Percentiles rank a stretch among this genome's conserved stretches.
phyloP scores from a whole-genome alignment of 495 filamentous ascomycete species.

The Hypoxylon cercidicola region DNA sequence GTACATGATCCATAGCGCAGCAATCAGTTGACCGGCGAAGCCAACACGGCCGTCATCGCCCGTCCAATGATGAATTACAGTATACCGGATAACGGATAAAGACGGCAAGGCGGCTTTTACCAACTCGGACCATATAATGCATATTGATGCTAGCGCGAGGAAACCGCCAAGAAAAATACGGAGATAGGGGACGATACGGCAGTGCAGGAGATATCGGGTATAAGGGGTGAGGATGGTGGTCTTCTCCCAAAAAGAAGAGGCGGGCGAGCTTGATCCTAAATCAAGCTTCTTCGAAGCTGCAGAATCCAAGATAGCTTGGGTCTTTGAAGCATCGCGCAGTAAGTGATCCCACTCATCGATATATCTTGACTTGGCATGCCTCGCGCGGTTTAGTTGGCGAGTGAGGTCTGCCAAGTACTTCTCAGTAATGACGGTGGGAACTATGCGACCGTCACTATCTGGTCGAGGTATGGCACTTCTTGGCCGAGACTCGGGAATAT shows the following conservation, averaged over 20 bases:
- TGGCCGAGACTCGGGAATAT: constrained; percentile 70
- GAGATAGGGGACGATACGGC: constrained; percentile 72
- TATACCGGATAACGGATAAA: constrained; percentile 84
- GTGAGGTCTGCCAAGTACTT: constrained; percentile 92
- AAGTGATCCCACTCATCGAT: constrained; percentile 85
- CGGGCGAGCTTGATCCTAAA: constrained; percentile 69
- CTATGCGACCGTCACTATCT: constrained; percentile 51
- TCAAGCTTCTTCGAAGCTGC: constrained; percentile 81
- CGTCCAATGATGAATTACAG: constrained; percentile 80
- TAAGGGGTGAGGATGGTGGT: constrained; percentile 80
- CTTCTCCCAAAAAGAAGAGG: constrained; percentile 63
- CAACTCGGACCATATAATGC: constrained; percentile 91
- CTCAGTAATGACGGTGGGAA: constrained; percentile 89
- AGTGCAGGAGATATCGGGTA: constrained; percentile 81
- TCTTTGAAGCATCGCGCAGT: constrained; percentile 73
- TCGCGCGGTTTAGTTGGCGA: constrained; percentile 77
- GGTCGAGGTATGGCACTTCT: constrained; percentile 54
- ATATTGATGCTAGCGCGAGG: constrained; percentile 77
- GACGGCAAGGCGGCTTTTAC: constrained; percentile 79
- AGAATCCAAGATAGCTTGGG: constrained; percentile 87
- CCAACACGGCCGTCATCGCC: constrained; percentile 74
- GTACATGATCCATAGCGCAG: constrained; percentile 90
- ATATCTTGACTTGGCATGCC: constrained; percentile 84
- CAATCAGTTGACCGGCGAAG: constrained; percentile 83
- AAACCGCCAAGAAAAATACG: constrained; percentile 69